phyloP scores from a whole-genome alignment of 2,329 filamentous ascomycete genomes.

The Fusarium napiforme region DNA sequence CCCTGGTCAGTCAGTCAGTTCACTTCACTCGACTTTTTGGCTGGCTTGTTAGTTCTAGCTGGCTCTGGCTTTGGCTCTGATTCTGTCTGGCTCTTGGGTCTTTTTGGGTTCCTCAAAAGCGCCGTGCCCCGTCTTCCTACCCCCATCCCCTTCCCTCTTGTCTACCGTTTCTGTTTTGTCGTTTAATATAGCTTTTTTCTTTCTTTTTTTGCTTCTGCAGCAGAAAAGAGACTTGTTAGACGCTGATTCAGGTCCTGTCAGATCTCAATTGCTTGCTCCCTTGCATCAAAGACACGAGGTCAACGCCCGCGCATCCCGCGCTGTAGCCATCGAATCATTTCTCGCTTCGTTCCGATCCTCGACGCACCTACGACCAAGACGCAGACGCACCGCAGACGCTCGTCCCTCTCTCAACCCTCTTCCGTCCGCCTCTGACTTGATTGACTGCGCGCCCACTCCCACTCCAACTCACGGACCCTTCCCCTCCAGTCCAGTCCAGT shows the following conservation, averaged over 20 bases:
- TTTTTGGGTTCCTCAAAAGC: conserved; percentile 41
- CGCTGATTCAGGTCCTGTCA: conserved; percentile 16
- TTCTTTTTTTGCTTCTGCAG: conserved; percentile 17
- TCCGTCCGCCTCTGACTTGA: conserved; percentile 11
- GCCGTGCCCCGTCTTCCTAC: conserved; percentile 37
- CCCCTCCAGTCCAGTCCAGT: conserved; percentile 35
- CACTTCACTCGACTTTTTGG: conserved; percentile 31
- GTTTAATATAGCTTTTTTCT: conserved; percentile 7
- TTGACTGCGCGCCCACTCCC: conserved; percentile 6
- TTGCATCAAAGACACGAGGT: conserved; percentile 36
- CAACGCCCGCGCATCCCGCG: conserved; percentile 29
- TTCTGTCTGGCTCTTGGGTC: neutral
- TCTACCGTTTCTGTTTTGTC: conserved; percentile 25
- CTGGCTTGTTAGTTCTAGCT: conserved; percentile 23
- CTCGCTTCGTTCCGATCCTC: conserved; percentile 39
- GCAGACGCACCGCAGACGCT: conserved; percentile 37
- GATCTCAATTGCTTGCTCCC: conserved; percentile 30
- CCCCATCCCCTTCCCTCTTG: conserved; percentile 39
- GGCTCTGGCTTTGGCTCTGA: neutral
- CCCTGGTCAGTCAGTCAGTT: conserved; percentile 35
- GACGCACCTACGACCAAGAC: conserved; percentile 22
- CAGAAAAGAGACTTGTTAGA: conserved; percentile 16
- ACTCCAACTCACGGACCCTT: conserved; percentile 32
- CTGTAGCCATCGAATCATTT: conserved; percentile 35
- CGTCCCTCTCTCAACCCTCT: conserved; percentile 36